Base-by-base conservation (phyloP, 2,329 filamentous ascomycete genomes). In the Monilinia aucupariae region DNA sequence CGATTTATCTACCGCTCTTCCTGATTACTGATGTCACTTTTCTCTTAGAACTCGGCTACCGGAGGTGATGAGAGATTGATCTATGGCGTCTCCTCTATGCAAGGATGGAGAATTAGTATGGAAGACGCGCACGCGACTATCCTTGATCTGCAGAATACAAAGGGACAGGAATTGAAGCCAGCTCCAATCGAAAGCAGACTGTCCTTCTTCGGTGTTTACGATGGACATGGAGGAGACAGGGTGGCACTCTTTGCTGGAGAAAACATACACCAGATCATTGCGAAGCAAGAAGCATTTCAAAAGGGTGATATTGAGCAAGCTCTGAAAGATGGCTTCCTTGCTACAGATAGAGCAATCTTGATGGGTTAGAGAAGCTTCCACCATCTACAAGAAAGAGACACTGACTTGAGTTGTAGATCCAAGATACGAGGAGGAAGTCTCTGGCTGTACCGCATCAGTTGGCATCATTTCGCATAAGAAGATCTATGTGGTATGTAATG, bases 31-130 rank as follows among this genome's bases (percentile, higher is more conserved):
- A 68, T 56, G 54, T 51, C 34, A 54, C 47, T 45, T 47, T 60
- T 41, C 47, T 43, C 43, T 64, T 75, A 97, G 94, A 82, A 87
- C 79, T 99, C 94, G 74, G 87, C 89, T 76, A 87, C 87, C 75
- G 92, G 92, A 78, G 87, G 91, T 80, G 92, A 97, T 90, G 92
- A 96, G 69, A 88, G 91, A 75, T 86, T 96, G 75, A 79, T 94
- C 75, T 99, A 90, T 78, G 94, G 94, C 75, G 87, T 97, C 69
- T 99, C 94, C 69, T 92, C 92, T 78, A 99, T 99, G 94, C 94
- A 99, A 79, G 94, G 94, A 81, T 99, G 94, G 94, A 90, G 94
- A 80, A 97, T 99, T 80, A 96, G 91, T 81, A 99, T 99, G 94
- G 94, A 99, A 78, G 94, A 99, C 76, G 87, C 94, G 68, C 94